A percentile compares a stretch with the other conserved stretches of the same genome.
Conservation (phyloP, 352 stramenopile genomes). For the Globisporangium viniferum region DNA sequence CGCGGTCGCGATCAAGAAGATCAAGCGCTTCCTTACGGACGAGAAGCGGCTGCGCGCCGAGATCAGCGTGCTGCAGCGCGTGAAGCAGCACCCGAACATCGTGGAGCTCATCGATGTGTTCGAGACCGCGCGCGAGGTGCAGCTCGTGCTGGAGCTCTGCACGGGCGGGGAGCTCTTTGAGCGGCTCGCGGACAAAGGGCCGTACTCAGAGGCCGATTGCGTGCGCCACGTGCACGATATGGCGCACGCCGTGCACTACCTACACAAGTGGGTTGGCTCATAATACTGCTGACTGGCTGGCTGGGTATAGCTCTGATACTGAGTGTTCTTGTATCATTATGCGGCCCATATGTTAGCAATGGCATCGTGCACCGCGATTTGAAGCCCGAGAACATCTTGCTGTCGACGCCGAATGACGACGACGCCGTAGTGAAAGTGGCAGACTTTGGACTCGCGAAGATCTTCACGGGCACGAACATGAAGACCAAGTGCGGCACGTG, state of each 20-base stretch:
- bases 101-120: slow-evolving; percentile 80
- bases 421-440: slow-evolving; percentile 71
- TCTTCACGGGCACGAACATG: slow-evolving; percentile 61
- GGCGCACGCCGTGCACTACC: slow-evolving; percentile 63
- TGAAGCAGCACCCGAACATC: slow-evolving; percentile 72
- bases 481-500: slow-evolving; percentile 84
- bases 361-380: slow-evolving; percentile 81
- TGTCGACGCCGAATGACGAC: slow-evolving; percentile 60
- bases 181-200: slow-evolving; percentile 69
- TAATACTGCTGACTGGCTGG: neutral
- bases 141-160: slow-evolving; percentile 79
- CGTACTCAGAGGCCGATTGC: slow-evolving; percentile 81
- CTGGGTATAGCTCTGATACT: neutral
- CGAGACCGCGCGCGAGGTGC: slow-evolving; percentile 72
- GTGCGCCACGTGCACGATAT: slow-evolving; percentile 71
- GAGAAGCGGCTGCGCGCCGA: slow-evolving; percentile 60
- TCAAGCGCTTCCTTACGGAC: slow-evolving; percentile 78
- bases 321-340: neutral
- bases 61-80: slow-evolving; percentile 53
- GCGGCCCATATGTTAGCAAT: slow-evolving; percentile 28
- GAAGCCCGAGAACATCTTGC: slow-evolving; percentile 83
- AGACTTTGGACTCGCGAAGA: slow-evolving; percentile 85
- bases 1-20: slow-evolving; percentile 78
- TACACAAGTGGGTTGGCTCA: slow-evolving; percentile 49
- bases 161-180: slow-evolving; percentile 83